A percentile compares a stretch with the other conserved stretches of the same genome.
These are phyloP conservation scores for Penicillium psychrosexuale DNA, from an alignment of 2,329 filamentous ascomycete species.

Conservation along the genomic window DNA sequence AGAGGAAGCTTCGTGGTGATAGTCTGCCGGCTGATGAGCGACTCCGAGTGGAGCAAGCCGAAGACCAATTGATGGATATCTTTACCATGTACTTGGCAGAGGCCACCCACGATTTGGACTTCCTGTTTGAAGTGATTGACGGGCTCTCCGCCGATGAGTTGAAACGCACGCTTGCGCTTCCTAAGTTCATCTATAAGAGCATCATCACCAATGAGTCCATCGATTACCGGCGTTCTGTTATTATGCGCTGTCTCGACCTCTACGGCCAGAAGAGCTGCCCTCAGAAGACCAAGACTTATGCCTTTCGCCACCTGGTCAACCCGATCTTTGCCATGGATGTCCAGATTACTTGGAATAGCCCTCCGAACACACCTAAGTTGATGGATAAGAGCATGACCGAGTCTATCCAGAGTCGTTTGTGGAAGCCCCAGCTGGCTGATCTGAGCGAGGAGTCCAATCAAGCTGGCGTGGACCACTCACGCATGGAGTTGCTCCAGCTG, in stretches of 20 bases:
- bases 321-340: constrained; percentile 96
- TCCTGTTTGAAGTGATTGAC: constrained; percentile 80
- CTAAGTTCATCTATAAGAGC: constrained; percentile 76
- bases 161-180: constrained; percentile 70
- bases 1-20: constrained; percentile 68
- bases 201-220: constrained; percentile 82
- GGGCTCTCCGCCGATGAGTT: constrained; percentile 79
- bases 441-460: constrained; percentile 77
- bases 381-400: constrained; percentile 87
- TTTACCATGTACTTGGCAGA: constrained; percentile 76
- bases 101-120: constrained; percentile 73
- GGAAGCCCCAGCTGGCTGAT: constrained; percentile 84
- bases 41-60: constrained; percentile 81
- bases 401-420: constrained; percentile 85
- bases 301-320: constrained; percentile 89
- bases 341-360: constrained; percentile 70
- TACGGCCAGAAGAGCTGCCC: constrained; percentile 75
- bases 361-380: constrained; percentile 62
- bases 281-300: constrained; percentile 89
- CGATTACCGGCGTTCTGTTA: constrained; percentile 77
- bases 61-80: constrained; percentile 81
- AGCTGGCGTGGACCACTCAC: constrained; percentile 86
- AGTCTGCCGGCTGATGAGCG: constrained; percentile 69
- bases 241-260: constrained; percentile 81
- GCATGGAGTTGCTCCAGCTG: constrained; percentile 92